Conservation (phyloP, 164 flowering plant species). For the Stephania cephalantha region DNA sequence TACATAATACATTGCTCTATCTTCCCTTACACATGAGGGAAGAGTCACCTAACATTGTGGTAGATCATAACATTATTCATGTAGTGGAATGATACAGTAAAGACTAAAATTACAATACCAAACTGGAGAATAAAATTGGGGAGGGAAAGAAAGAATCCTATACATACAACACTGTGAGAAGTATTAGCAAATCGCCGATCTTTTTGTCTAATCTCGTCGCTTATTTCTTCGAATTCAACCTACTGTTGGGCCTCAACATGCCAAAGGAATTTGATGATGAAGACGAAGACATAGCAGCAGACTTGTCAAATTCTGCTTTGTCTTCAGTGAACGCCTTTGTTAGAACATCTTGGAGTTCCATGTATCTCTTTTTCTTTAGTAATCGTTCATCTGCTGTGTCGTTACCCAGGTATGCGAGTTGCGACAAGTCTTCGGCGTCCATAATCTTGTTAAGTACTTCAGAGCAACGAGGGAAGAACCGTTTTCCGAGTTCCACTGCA, state of each 20-base stretch:
- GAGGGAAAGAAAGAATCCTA: not conserved
- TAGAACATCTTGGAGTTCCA: constrained; percentile 59
- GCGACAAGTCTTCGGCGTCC: constrained; percentile 57
- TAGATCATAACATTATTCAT: not conserved
- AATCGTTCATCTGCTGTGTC: constrained; percentile 41
- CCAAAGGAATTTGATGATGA: constrained; percentile 29
- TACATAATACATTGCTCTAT: not conserved
- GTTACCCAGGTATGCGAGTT: constrained; percentile 40
- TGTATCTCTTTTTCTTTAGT: constrained; percentile 45
- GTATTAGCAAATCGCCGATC: too few relatives aligned
- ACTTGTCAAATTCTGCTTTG: constrained; percentile 44
- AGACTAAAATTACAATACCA: not conserved
- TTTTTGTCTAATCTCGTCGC: not conserved
- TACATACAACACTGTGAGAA: constrained; percentile 2
- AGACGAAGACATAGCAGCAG: constrained; percentile 32
- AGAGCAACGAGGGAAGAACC: constrained; percentile 82
- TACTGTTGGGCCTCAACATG: constrained; percentile 20
- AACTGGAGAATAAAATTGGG: not conserved
- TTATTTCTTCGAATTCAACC: constrained; percentile 8
- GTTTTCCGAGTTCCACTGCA: constrained; percentile 81
- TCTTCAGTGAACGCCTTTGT: constrained; percentile 62
- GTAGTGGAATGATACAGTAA: not conserved
- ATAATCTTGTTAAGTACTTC: constrained; percentile 64
- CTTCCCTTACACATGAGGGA: not conserved
- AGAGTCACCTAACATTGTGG: not conserved